These are phyloP conservation scores for Annulohypoxylon truncatum DNA, from an alignment of 2,329 filamentous ascomycete species.

Conservation along the genomic window DNA sequence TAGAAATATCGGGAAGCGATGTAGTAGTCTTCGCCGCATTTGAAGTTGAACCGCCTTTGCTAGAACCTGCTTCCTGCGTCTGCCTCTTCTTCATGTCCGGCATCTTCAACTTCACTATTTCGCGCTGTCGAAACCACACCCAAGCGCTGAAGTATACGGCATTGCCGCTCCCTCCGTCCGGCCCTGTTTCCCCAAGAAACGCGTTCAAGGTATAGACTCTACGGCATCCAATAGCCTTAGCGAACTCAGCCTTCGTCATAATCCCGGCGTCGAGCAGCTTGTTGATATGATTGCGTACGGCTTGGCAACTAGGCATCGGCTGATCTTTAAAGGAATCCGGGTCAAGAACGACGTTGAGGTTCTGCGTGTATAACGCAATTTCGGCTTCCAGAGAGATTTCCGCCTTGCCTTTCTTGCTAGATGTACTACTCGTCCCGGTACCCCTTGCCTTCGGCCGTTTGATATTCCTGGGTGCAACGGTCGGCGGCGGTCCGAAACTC, in stretches of 20 bases:
- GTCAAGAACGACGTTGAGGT: conserved; percentile 26
- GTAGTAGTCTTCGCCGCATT: conserved; percentile 4
- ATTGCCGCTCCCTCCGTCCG: conserved; percentile 15
- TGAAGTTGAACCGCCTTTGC: neutral
- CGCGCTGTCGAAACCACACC: conserved; percentile 40
- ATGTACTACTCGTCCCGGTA: neutral
- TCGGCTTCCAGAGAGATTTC: conserved; percentile 41
- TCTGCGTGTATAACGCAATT: conserved; percentile 42
- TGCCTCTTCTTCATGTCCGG: conserved; percentile 38
- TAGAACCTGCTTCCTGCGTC: conserved; percentile 5
- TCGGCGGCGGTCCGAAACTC: neutral
- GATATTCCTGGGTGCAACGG: neutral
- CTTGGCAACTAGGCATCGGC: conserved; percentile 12
- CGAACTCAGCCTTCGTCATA: conserved; percentile 41
- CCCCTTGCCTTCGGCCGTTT: neutral
- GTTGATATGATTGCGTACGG: conserved; percentile 35
- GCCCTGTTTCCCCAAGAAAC: conserved; percentile 28
- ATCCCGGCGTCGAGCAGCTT: conserved; percentile 38
- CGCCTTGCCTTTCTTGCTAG: conserved; percentile 41
- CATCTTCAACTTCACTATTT: conserved; percentile 37
- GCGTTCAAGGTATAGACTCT: conserved; percentile 12
- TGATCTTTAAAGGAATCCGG: conserved; percentile 10
- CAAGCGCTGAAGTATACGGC: conserved; percentile 24
- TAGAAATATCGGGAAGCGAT: conserved; percentile 51
- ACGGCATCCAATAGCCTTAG: conserved; percentile 21